Evolutionary conservation across 148 eudicot genomes (phyloP).

Genomic region (Rhododendron simsii): DNA sequence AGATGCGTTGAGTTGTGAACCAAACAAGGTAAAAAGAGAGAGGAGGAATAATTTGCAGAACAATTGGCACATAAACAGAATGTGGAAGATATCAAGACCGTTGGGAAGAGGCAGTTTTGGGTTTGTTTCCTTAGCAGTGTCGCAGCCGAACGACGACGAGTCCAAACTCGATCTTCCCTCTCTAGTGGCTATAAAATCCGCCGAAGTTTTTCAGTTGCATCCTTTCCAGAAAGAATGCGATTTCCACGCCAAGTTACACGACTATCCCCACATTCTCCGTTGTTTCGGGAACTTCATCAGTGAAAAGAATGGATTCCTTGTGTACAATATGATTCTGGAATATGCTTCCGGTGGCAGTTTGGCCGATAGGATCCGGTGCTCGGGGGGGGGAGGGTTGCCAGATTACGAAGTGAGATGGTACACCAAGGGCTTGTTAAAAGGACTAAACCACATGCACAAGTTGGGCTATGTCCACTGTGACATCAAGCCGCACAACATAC

Average conservation of each 20-base stretch:
- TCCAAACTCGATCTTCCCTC: neutral
- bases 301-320: neutral
- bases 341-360: slow-evolving; percentile 16
- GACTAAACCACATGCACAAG: slow-evolving; percentile 10
- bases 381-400: neutral
- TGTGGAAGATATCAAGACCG: neutral
- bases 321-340: slow-evolving; percentile 14
- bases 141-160: neutral
- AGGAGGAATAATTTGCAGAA: too few relatives aligned
- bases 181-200: neutral
- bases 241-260: neutral
- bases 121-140: neutral
- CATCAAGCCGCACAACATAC: slow-evolving; percentile 20
- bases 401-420: neutral
- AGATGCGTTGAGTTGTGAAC: too few relatives aligned
- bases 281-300: slow-evolving; percentile 10
- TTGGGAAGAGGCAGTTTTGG: slow-evolving; percentile 8
- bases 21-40: too few relatives aligned
- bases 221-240: neutral
- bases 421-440: neutral
- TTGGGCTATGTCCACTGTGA: slow-evolving; percentile 23
- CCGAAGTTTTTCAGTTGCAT: neutral
- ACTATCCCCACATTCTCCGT: slow-evolving; percentile 1
- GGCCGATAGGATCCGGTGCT: neutral
- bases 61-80: neutral